Evolutionary conservation across 2,329 filamentous ascomycete genomes (phyloP), one percentile per base, ranked within the genome.

Genomic region (Ophiostoma piceae): DNA sequence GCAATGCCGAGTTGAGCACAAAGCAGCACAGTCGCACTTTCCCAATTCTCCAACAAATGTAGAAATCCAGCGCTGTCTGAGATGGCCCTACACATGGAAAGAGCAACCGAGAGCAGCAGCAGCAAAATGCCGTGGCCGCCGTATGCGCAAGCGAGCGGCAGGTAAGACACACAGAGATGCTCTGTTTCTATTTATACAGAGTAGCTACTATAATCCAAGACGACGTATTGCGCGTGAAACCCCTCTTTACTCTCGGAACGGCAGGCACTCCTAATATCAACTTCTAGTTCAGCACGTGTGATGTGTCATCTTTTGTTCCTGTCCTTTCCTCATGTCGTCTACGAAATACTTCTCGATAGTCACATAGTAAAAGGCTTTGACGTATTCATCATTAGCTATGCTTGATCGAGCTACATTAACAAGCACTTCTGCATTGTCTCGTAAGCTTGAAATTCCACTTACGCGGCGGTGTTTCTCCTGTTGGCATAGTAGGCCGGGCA

Each of bases 141-240:
- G 64, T 66, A 41, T 39, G 65, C 65, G n/a, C 65, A 66, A 66
- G 62, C 62, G 35, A 39, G 16, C 62, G 3, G 35, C 35, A n/a
- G 32, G 35, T 35, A 3, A 65, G 29, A 32, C 57, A 35, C 2
- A 22, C 47, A 8, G 47, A 22, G 19, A 12, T 41, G 39, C 39
- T 41, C 12, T 41, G 39, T 41, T 26, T 60, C 54, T 22, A 29
- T 35, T 35, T 35, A 35, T 35, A 5, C 3, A 35, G 3, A 1
- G 3, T 11, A 60, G 16, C 29, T 64, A 14, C 29, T 9, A 1
- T 29, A 29, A 12, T 14, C 1, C 11, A 19, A 26, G 6, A 29
- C 26, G 57, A 29, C 43, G 19, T 47, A 47, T 47, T 47, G 43
- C 43, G 16, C 43, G 16, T 19, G 39, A 47, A 19, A 16, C 43